Conservation (phyloP, 257 asterid species). For the Craterostigma plantagineum region DNA sequence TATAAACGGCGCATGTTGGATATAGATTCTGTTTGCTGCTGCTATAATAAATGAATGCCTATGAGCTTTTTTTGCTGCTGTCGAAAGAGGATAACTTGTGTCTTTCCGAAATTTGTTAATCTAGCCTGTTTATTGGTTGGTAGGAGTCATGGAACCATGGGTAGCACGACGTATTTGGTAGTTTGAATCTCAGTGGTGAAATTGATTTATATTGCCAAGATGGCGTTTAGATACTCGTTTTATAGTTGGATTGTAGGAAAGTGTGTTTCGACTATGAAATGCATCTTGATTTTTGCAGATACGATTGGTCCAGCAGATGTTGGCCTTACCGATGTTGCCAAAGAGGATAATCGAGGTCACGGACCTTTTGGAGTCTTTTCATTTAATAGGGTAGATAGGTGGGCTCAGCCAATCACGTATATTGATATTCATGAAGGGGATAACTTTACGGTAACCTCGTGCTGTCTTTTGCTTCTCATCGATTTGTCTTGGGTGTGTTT, state of each 20-base stretch:
- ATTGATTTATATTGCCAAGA: background rate
- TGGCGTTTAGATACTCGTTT: background rate
- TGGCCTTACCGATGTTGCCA: slow-evolving; percentile 49
- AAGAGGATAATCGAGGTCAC: slow-evolving; percentile 80
- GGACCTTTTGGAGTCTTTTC: slow-evolving; percentile 55
- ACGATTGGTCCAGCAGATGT: slow-evolving; percentile 61
- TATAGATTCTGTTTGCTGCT: too few relatives aligned
- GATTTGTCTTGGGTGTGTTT: too few relatives aligned
- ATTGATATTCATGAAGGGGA: slow-evolving; percentile 62
- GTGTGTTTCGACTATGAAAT: slow-evolving; percentile 6
- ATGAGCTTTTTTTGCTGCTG: too few relatives aligned
- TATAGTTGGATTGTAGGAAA: background rate
- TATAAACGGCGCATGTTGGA: too few relatives aligned
- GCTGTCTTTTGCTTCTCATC: slow-evolving; percentile 4
- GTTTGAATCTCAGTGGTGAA: too few relatives aligned
- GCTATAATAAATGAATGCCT: too few relatives aligned
- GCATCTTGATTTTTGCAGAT: slow-evolving; percentile 25
- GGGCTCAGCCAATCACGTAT: slow-evolving; percentile 88
- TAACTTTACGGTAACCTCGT: slow-evolving; percentile 48
- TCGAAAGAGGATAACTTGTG: too few relatives aligned
- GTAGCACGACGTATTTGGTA: too few relatives aligned
- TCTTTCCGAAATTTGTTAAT: too few relatives aligned
- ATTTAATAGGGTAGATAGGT: slow-evolving; percentile 57
- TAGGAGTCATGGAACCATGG: too few relatives aligned
- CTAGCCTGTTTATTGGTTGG: too few relatives aligned